phyloP scores from a whole-genome alignment of 73 alveolate genomes.

The Paraurostyla sp. region DNA sequence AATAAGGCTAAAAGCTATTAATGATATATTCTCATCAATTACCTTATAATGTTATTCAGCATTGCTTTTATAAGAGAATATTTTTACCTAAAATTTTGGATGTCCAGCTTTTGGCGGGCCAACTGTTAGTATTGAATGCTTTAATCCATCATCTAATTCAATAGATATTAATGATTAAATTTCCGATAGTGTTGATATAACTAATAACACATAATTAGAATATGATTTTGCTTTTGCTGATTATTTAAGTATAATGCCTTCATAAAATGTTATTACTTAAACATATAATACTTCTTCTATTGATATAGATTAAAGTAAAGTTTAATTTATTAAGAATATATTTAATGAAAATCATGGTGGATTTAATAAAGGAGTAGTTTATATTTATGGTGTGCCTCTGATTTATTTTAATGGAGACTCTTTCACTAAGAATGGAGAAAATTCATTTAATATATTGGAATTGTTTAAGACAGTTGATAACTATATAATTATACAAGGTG shows the following conservation, averaged over 20 bases:
- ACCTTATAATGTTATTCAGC: no score
- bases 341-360: neutral
- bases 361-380: neutral
- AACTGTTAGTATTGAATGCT: neutral
- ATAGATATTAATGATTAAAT: neutral
- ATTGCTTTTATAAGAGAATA: no score
- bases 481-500: no score
- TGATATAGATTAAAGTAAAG: neutral
- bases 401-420: no score
- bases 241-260: neutral
- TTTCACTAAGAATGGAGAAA: no score
- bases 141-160: neutral
- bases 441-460: no score
- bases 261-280: neutral
- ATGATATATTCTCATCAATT: no score
- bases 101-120: slow-evolving; percentile 39
- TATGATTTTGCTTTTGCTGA: neutral
- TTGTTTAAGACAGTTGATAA: no score
- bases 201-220: neutral
- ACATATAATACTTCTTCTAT: neutral
- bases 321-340: neutral
- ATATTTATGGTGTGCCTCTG: neutral
- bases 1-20: neutral
- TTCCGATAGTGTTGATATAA: neutral
- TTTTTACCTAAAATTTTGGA: neutral